These are phyloP conservation scores for Rhododendron ovatum DNA, from an alignment of 148 eudicot genomes.

Conservation along the genomic window DNA sequence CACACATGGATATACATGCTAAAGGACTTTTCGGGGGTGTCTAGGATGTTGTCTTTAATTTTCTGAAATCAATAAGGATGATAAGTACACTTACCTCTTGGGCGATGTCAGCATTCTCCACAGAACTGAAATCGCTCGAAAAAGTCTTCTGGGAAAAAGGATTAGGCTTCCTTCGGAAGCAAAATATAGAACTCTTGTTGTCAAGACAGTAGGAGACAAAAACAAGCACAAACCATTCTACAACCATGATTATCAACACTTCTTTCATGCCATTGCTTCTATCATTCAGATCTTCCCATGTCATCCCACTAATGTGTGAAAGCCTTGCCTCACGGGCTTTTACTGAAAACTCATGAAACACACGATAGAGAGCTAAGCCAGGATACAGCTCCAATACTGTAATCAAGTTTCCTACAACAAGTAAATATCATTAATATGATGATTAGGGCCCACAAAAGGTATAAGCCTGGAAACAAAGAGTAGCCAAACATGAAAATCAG, in stretches of 20 bases:
- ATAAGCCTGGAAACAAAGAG: neutral
- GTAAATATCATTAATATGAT: neutral
- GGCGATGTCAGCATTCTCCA: slow-evolving; percentile 76
- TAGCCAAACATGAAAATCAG: neutral
- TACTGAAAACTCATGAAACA: slow-evolving; percentile 65
- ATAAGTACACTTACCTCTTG: slow-evolving; percentile 56
- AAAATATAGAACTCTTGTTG: slow-evolving; percentile 48
- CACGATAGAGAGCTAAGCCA: slow-evolving; percentile 73
- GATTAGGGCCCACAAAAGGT: slow-evolving; percentile 1
- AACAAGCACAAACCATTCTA: slow-evolving; percentile 70
- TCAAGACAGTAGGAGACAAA: slow-evolving; percentile 59
- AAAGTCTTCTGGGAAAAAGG: slow-evolving; percentile 38
- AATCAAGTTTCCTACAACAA: slow-evolving; percentile 55
- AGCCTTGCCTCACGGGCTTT: slow-evolving; percentile 43
- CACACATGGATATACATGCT: neutral
- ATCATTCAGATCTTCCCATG: slow-evolving; percentile 64
- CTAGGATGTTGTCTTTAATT: neutral
- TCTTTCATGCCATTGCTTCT: slow-evolving; percentile 64
- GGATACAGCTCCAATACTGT: slow-evolving; percentile 82
- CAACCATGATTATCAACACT: slow-evolving; percentile 62
- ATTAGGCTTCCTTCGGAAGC: slow-evolving; percentile 40
- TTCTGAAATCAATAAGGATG: neutral
- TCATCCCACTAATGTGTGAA: slow-evolving; percentile 68
- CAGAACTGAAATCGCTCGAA: slow-evolving; percentile 49
- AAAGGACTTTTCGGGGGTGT: neutral